Base-by-base conservation (phyloP, 2,329 filamentous ascomycete species). In the Pseudopithomyces maydicus region DNA sequence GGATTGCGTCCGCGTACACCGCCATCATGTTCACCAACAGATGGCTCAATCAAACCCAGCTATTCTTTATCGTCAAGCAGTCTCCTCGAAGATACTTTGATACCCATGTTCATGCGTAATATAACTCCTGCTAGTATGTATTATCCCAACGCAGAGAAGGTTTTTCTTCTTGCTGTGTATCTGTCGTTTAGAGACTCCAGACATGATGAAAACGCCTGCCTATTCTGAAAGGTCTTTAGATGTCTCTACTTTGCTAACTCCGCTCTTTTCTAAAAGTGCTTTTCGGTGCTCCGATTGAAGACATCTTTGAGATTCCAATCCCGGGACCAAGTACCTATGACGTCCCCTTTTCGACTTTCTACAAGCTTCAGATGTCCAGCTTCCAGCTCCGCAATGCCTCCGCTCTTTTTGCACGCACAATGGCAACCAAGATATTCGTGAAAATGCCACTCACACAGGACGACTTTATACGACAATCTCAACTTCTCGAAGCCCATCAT, bases 311-410 rank as follows among this genome's bases (percentile, higher is more conserved):
- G 2, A 56, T 61, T 5, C 32, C 48, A 2, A 53, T 47, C n/a
- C 49, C 58, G n/a, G 14, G 29, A 11, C 44, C 58, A 2, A n/a
- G 49, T 26, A 42, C 60, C 41, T 53, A 43, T 19, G 44, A 52
- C 39, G 20, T n/a, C 17, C 38, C 49, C 11, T 65, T 63, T 41
- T 22, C 23, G 7, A 66, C 29, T 29, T 23, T 71, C 17, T 33
- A 49, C 1, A 60, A 68, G 22, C 60, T 62, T 14, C 63, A 71
- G 38, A 26, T 56, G 17, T 56, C 63, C 4, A 56, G 51, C n/a
- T 55, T 62, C 15, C 61, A 66, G n/a, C 59, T 71, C 14, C 61
- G 63, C 6, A 71, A 70, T 33, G 59, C 65, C 2, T 57, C 67
- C 2, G 47, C 67, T 15, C 8, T 65, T 1, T 56, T 62, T 6